Base-by-base conservation (phyloP, 345 rosid genomes). In the Turnera subulata region DNA sequence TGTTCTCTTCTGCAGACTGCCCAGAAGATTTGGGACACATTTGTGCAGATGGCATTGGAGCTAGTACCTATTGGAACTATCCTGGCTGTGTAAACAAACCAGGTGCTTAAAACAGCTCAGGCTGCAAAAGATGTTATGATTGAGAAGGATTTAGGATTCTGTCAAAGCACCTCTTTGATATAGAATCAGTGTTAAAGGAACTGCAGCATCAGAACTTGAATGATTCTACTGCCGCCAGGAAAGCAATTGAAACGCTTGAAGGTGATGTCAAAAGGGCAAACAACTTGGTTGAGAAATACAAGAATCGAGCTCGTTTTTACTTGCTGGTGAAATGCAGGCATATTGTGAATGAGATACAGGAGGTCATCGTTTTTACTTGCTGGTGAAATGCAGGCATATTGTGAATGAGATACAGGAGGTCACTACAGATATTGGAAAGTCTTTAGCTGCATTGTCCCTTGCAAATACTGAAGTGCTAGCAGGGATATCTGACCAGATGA, bases 21-120 rank as follows among this genome's bases (percentile, higher is more conserved):
- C 11, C 46, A 40, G 45, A 49, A 10, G 46, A 38, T 45, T 54
- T 49, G 35, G 58, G 49, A 6, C 43, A 53, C 17, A 18, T 38
- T 23, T 49, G 13, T 11, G 21, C 20, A 23, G n/a, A 79, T 81
- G 86, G 72, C 74, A 0, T 35, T 84, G 80, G 91, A 81, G 72
- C 82, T 84, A 19, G n/a, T 84, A 52, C 91, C 91, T 14, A 76
- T 84, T 18, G 91, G 86, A 47, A 81, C 91, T 20, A 67, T 77
- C 51, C 76, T 84, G 58, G 83, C 84, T 55, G 78, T 84, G 50
- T 64, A 81, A 44, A 73, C 82, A 46, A 72, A 65, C 50, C 84
- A 84, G 72, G 83, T 84, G 32, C 62, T 84, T 26, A 81, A 79
- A 78, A 84, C 91, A 53, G 91, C 91, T 32, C 81, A 77, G 57